Evolutionary conservation across 139 green algal genomes (phyloP).

Genomic region (Chlamydomonas incerta): DNA sequence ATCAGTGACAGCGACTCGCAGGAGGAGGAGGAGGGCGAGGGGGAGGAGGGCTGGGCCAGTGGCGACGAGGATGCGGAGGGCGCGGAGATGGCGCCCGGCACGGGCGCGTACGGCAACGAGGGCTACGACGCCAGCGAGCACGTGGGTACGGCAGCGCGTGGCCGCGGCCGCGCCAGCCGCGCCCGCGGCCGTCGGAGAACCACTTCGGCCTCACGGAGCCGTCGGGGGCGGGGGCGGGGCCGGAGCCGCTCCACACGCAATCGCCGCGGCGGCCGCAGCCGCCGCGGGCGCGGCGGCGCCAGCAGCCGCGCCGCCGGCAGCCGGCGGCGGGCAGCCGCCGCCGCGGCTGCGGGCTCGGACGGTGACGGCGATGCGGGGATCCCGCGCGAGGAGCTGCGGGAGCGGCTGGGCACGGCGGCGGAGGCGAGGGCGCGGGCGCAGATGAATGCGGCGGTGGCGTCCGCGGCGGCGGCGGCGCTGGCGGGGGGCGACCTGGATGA

Average conservation of each 20-base stretch:
- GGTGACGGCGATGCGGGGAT: neutral
- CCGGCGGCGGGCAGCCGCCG: neutral
- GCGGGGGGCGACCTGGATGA: neutral
- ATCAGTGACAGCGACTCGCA: neutral
- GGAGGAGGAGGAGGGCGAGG: neutral
- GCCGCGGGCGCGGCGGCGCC: neutral
- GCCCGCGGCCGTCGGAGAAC: neutral
- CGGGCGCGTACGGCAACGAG: neutral
- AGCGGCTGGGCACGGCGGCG: neutral
- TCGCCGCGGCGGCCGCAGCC: neutral
- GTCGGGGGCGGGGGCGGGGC: neutral
- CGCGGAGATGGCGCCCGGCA: neutral
- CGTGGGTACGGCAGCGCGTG: neutral
- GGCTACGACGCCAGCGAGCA: neutral
- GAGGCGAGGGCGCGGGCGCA: neutral
- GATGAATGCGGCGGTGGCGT: too few relatives aligned
- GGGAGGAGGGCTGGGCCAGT: neutral
- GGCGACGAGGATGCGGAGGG: neutral
- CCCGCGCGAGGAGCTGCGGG: neutral
- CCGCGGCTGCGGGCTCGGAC: neutral
- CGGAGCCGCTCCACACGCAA: neutral
- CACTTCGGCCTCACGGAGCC: too few relatives aligned
- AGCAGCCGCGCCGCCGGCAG: too few relatives aligned
- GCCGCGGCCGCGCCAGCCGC: neutral
- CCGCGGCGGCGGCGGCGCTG: constrained; percentile 3